These are phyloP conservation scores for Solanum verrucosum DNA, from an alignment of 257 asterid genomes.

Conservation along the genomic window DNA sequence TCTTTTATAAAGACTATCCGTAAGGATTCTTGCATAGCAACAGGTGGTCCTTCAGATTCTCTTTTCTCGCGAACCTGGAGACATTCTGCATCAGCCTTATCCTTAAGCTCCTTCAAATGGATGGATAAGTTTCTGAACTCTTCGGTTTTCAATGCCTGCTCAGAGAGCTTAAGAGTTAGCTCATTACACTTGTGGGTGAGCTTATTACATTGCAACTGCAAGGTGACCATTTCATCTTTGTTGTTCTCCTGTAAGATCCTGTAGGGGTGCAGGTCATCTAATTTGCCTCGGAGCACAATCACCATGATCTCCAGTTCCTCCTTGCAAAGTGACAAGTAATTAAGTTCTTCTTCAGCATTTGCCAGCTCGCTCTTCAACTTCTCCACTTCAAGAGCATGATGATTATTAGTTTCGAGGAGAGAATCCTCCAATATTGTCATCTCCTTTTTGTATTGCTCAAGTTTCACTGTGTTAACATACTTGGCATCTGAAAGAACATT, in stretches of 20 bases:
- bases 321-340: conserved; percentile 27
- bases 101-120: conserved; percentile 79
- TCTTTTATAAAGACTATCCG: conserved; percentile 89
- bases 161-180: conserved; percentile 53
- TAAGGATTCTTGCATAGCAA: conserved; percentile 63
- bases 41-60: conserved; percentile 54
- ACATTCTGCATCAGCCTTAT: conserved; percentile 76
- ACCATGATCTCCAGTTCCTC: conserved; percentile 58
- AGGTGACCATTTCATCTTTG: conserved; percentile 30
- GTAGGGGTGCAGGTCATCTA: conserved; percentile 36
- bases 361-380: conserved; percentile 24
- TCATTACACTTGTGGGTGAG: conserved; percentile 47
- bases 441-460: conserved; percentile 35
- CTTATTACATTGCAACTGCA: conserved; percentile 39
- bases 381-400: conserved; percentile 30
- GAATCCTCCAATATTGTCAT: conserved; percentile 23
- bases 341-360: conserved; percentile 44
- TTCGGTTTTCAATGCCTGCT: conserved; percentile 63
- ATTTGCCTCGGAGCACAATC: conserved; percentile 39
- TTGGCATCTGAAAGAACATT: conserved; percentile 54
- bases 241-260: conserved; percentile 25
- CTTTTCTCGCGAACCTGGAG: conserved; percentile 38
- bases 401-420: conserved; percentile 21
- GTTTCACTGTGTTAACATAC: conserved; percentile 16
- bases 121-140: conserved; percentile 67